phyloP scores from a whole-genome alignment of 257 asterid species.

The Salvia hispanica region DNA sequence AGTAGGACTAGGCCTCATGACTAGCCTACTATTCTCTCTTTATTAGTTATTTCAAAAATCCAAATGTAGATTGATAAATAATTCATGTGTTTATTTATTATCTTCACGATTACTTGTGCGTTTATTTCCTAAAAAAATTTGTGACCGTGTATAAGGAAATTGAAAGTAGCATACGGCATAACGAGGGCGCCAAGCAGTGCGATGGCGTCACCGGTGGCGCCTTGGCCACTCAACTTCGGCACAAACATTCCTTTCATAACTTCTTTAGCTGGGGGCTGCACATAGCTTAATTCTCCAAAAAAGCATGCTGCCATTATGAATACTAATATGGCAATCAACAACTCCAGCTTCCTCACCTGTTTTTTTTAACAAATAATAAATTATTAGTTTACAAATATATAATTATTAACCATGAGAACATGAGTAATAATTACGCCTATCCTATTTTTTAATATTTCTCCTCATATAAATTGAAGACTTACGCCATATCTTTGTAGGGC shows the following conservation, averaged over 20 bases:
- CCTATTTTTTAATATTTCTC: too few relatives aligned
- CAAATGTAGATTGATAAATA: too few relatives aligned
- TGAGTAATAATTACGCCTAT: neutral
- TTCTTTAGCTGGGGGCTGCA: conserved; percentile 69
- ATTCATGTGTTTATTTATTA: too few relatives aligned
- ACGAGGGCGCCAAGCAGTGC: conserved; percentile 91
- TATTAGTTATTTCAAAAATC: too few relatives aligned
- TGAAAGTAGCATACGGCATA: conserved; percentile 67
- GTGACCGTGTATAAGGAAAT: too few relatives aligned
- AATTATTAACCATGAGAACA: neutral
- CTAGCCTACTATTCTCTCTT: too few relatives aligned
- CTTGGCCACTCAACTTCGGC: conserved; percentile 72
- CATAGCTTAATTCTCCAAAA: conserved; percentile 78
- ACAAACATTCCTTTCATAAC: conserved; percentile 78
- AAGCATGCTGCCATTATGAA: conserved; percentile 90
- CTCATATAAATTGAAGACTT: conserved; percentile 22
- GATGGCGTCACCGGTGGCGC: conserved; percentile 82
- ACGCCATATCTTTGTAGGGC: conserved; percentile 88
- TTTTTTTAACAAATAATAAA: neutral
- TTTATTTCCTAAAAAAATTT: too few relatives aligned
- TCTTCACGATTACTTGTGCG: too few relatives aligned
- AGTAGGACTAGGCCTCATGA: too few relatives aligned
- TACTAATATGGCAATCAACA: conserved; percentile 69
- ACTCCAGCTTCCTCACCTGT: conserved; percentile 81
- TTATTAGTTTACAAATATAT: neutral